Percentiles rank a stretch among this genome's conserved stretches.
Evolutionary conservation across 805 yeast genomes (phyloP).

Genomic region (Candida suzukii): DNA sequence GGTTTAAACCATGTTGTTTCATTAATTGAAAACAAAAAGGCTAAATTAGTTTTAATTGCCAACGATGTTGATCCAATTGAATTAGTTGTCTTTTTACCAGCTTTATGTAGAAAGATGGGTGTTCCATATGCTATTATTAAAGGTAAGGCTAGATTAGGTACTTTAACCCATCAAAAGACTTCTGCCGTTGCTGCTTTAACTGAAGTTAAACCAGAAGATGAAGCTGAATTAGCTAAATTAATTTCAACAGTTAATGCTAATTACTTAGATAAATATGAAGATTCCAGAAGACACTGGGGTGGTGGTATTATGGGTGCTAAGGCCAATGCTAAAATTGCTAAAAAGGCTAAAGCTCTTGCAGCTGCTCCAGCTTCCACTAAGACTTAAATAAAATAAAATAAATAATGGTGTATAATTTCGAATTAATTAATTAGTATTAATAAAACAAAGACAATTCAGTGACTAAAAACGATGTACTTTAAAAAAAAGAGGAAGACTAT

Average conservation of each 20-base stretch:
- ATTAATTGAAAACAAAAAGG: slow-evolving; percentile 93
- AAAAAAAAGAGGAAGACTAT: too few relatives aligned
- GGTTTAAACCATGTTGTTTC: slow-evolving; percentile 98
- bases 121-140: slow-evolving; percentile 95
- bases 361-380: slow-evolving; percentile 19
- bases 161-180: slow-evolving; percentile 92
- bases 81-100: slow-evolving; percentile 92
- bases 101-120: slow-evolving; percentile 97
- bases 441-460: too few relatives aligned
- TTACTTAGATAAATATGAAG: slow-evolving; percentile 90
- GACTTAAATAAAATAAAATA: slow-evolving; percentile 19
- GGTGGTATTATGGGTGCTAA: slow-evolving; percentile 96
- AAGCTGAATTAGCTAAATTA: slow-evolving; percentile 85
- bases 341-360: slow-evolving; percentile 50
- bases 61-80: slow-evolving; percentile 98
- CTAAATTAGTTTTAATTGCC: slow-evolving; percentile 91
- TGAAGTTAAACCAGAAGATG: slow-evolving; percentile 88
- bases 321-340: slow-evolving; percentile 76
- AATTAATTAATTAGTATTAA: too few relatives aligned
- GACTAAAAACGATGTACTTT: too few relatives aligned
- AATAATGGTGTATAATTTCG: background rate
- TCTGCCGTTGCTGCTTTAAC: slow-evolving; percentile 94
- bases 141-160: slow-evolving; percentile 96
- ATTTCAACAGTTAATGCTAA: slow-evolving; percentile 86
- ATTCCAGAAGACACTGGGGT: slow-evolving; percentile 96